Percentiles rank a stretch among this genome's conserved stretches.
These are phyloP conservation scores for Ettlia oleoabundans DNA, from an alignment of 139 green algal species.

Conservation along the genomic window DNA sequence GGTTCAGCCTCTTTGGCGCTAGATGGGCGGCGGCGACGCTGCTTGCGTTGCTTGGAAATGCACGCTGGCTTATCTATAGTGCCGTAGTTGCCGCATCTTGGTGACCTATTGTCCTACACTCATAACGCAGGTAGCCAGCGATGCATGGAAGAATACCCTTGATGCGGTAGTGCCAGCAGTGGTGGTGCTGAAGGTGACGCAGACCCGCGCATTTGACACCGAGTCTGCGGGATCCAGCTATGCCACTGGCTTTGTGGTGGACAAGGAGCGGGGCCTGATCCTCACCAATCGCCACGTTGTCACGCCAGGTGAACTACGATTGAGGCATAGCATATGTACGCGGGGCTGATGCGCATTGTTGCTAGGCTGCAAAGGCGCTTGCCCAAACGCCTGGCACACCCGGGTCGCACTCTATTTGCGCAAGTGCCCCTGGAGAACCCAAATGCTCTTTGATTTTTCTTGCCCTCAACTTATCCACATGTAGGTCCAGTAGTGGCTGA, in stretches of 20 bases:
- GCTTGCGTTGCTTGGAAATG: not conserved
- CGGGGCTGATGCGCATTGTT: too few relatives aligned
- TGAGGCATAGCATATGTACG: too few relatives aligned
- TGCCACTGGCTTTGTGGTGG: constrained; percentile 92
- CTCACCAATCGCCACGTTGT: constrained; percentile 94
- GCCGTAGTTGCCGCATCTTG: not conserved
- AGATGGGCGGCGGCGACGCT: too few relatives aligned
- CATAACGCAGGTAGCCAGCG: not conserved
- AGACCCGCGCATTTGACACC: constrained; percentile 85
- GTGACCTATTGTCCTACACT: not conserved
- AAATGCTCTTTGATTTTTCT: not conserved
- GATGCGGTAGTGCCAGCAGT: constrained; percentile 65
- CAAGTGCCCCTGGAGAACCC: too few relatives aligned
- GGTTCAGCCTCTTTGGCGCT: too few relatives aligned
- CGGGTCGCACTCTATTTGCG: too few relatives aligned
- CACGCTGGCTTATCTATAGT: not conserved
- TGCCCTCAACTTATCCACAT: too few relatives aligned
- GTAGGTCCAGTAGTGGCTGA: constrained; percentile 85
- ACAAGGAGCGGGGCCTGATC: constrained; percentile 83
- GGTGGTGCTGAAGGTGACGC: constrained; percentile 76
- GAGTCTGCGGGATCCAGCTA: constrained; percentile 76
- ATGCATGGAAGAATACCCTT: constrained; percentile 59
- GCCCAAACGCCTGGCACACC: too few relatives aligned
- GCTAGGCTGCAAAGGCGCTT: too few relatives aligned
- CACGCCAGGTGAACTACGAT: constrained; percentile 80